These are phyloP conservation scores for Lonicera japonica DNA, from an alignment of 129 eudicot species.

Conservation along the genomic window DNA sequence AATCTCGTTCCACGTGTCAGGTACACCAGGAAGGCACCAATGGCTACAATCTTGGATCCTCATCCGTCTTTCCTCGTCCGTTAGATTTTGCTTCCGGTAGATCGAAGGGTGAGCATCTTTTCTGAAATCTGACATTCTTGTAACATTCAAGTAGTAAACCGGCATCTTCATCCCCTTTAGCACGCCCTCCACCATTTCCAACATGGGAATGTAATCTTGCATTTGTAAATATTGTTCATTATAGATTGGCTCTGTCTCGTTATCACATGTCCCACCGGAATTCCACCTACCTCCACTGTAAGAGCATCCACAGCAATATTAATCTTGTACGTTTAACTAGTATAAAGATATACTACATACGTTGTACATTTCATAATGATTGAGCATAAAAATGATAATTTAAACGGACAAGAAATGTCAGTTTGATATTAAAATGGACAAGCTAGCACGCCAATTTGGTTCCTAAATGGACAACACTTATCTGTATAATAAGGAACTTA, in stretches of 20 bases:
- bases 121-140: constrained; percentile 45
- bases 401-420: too few relatives aligned
- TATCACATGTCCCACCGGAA: constrained; percentile 53
- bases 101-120: constrained; percentile 55
- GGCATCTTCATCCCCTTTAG: constrained; percentile 23
- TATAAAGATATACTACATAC: too few relatives aligned
- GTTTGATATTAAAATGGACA: too few relatives aligned
- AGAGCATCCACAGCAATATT: too few relatives aligned
- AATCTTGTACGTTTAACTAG: too few relatives aligned
- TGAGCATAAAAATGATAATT: too few relatives aligned
- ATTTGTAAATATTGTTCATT: constrained; percentile 23
- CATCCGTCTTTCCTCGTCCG: constrained; percentile 28
- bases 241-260: constrained; percentile 37
- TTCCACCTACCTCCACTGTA: constrained; percentile 47
- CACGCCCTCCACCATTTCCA: constrained; percentile 26
- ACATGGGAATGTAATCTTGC: constrained; percentile 15
- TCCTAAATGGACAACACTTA: too few relatives aligned
- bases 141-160: constrained; percentile 36
- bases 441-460: too few relatives aligned
- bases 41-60: constrained; percentile 51
- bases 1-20: constrained; percentile 57
- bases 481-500: too few relatives aligned
- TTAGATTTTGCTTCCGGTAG: constrained; percentile 33
- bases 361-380: too few relatives aligned
- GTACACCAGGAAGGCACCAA: constrained; percentile 77